Conservation (phyloP, 352 stramenopile species). For the Pythium brachiatum region DNA sequence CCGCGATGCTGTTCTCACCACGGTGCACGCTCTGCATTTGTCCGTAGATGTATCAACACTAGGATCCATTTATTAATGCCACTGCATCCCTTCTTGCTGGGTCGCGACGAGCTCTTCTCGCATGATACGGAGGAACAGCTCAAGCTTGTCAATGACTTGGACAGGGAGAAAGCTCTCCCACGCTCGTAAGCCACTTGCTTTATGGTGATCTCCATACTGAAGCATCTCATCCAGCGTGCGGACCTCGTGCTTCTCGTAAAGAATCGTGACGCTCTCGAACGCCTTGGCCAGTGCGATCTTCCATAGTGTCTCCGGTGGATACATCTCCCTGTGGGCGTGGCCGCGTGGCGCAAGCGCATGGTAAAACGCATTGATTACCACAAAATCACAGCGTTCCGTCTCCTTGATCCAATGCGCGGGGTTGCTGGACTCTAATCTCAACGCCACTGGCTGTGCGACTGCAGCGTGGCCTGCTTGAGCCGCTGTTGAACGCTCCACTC, state of each 20-base stretch:
- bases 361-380: constrained; percentile 39
- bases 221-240: constrained; percentile 39
- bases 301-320: constrained; percentile 36
- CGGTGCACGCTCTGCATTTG: constrained; percentile 54
- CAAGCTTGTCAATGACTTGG: constrained; percentile 28
- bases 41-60: too few species aligned
- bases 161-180: constrained; percentile 19
- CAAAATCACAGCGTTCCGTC: constrained; percentile 39
- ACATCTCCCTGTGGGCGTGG: constrained; percentile 28
- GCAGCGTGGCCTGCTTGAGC: constrained; percentile 16
- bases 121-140: constrained; percentile 23
- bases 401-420: constrained; percentile 15
- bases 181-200: background rate
- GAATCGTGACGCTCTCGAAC: constrained; percentile 20
- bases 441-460: background rate
- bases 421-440: background rate
- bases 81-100: background rate
- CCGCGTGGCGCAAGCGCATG: constrained; percentile 45
- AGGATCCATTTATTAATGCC: too few species aligned
- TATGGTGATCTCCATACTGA: background rate
- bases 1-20: constrained; percentile 54
- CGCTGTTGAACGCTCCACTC: constrained; percentile 33
- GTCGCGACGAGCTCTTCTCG: constrained; percentile 12
- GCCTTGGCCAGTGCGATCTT: constrained; percentile 35
- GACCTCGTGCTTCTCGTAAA: constrained; percentile 31